Evolutionary conservation across 1,139 yeast species (phyloP).

Genomic region (Kodamaea fungicola): DNA sequence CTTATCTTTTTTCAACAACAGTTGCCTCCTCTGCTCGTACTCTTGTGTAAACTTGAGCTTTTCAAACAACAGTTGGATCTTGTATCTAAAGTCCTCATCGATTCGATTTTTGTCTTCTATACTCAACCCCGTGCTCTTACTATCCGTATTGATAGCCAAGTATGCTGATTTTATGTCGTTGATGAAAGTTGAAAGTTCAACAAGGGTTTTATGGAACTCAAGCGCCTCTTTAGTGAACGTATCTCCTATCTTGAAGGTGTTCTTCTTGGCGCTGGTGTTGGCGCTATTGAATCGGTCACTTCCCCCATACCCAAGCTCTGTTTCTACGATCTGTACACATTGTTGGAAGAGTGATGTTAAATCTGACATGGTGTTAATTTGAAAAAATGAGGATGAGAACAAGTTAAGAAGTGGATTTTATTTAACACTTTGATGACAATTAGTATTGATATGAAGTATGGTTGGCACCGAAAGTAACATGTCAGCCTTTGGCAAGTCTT

Average conservation of each 20-base stretch:
- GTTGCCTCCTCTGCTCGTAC: conserved; percentile 48
- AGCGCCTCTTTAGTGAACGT: conserved; percentile 50
- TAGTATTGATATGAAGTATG: no score
- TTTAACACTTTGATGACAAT: no score
- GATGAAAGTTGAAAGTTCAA: conserved; percentile 37
- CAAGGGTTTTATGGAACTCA: conserved; percentile 41
- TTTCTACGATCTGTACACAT: conserved; percentile 43
- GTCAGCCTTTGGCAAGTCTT: no score
- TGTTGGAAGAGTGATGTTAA: conserved; percentile 50
- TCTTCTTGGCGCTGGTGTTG: conserved; percentile 5
- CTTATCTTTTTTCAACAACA: conserved; percentile 14
- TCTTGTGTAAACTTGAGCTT: conserved; percentile 47
- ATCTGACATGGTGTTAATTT: conserved; percentile 40
- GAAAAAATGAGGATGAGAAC: no score
- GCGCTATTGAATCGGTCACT: conserved; percentile 9
- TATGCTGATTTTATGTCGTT: conserved; percentile 42
- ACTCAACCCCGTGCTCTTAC: conserved; percentile 20
- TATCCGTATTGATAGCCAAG: conserved; percentile 26
- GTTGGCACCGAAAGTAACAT: no score
- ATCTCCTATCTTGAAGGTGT: conserved; percentile 33
- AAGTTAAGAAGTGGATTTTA: no score
- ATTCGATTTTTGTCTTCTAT: conserved; percentile 50
- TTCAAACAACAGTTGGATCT: conserved; percentile 48
- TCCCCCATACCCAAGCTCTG: conserved; percentile 19
- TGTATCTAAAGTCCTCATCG: conserved; percentile 52